phyloP scores from a whole-genome alignment of 2,329 filamentous ascomycete species.

The Claviceps pazoutovae region DNA sequence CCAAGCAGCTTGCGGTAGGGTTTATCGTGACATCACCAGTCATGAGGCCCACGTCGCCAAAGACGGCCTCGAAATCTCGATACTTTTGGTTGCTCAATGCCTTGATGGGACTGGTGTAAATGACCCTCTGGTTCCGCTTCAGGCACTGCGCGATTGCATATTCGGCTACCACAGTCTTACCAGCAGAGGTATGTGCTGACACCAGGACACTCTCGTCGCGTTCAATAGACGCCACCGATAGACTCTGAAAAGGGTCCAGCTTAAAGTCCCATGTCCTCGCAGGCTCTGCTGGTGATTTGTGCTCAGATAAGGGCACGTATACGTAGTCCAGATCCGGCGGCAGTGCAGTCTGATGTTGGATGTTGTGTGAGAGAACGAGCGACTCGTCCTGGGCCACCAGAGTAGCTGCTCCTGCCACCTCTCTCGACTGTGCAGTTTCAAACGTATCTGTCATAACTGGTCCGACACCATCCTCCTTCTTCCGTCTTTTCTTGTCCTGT shows the following conservation, averaged over 20 bases:
- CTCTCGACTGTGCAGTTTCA: constrained; percentile 84
- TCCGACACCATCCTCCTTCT: constrained; percentile 48
- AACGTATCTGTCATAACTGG: constrained; percentile 88
- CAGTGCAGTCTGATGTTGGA: constrained; percentile 92
- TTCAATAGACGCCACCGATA: constrained; percentile 90
- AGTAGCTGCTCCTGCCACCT: constrained; percentile 69
- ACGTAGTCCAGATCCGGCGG: constrained; percentile 89
- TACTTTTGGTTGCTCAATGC: constrained; percentile 98
- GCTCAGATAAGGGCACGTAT: constrained; percentile 87
- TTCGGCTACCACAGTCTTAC: constrained; percentile 96
- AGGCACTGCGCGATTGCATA: constrained; percentile 96
- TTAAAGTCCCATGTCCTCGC: constrained; percentile 78
- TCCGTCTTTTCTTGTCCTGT: constrained; percentile 47
- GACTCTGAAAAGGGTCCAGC: constrained; percentile 91
- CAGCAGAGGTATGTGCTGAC: constrained; percentile 91
- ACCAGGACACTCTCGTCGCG: constrained; percentile 92
- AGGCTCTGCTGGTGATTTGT: constrained; percentile 77
- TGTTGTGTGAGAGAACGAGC: constrained; percentile 86
- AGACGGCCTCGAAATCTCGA: constrained; percentile 86
- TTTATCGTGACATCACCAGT: constrained; percentile 99
- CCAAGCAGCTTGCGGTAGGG: constrained; percentile 89
- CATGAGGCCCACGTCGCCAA: constrained; percentile 95
- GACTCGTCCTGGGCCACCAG: constrained; percentile 50
- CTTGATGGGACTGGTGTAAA: constrained; percentile 99
- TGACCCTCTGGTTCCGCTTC: constrained; percentile 94